Percentiles rank a stretch among this genome's conserved stretches.
Conservation (phyloP, 805 yeast species). For the Starmerella floricola region DNA sequence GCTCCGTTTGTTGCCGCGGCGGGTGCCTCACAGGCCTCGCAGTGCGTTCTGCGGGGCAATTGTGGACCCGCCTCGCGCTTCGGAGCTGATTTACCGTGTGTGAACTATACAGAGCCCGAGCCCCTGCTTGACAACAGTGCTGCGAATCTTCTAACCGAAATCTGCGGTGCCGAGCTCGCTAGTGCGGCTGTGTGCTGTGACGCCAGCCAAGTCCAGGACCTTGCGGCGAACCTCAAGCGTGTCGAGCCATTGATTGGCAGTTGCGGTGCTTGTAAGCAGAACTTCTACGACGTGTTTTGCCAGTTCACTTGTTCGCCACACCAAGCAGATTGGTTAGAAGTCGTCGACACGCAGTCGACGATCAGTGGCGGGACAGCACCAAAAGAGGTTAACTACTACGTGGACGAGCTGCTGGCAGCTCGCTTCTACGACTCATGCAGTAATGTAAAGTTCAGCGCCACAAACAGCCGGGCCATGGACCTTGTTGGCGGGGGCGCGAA, state of each 20-base stretch:
- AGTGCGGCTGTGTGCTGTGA: slow-evolving; percentile 57
- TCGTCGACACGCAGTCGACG: slow-evolving; percentile 42
- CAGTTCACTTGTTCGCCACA: slow-evolving; percentile 81
- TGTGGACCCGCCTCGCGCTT: slow-evolving; percentile 76
- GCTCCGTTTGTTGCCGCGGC: neutral
- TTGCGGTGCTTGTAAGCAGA: slow-evolving; percentile 85
- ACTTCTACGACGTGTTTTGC: slow-evolving; percentile 71
- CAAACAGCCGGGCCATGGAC: slow-evolving; percentile 95
- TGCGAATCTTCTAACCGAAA: slow-evolving; percentile 34
- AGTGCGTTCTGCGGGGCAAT: slow-evolving; percentile 28
- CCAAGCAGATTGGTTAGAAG: slow-evolving; percentile 62
- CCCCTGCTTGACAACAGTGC: slow-evolving; percentile 36
- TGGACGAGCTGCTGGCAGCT: slow-evolving; percentile 48
- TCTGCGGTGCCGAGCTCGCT: slow-evolving; percentile 59
- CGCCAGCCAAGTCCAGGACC: slow-evolving; percentile 39
- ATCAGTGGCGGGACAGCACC: slow-evolving; percentile 48
- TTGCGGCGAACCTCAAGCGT: slow-evolving; percentile 52
- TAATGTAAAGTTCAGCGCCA: slow-evolving; percentile 80
- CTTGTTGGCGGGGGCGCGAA: slow-evolving; percentile 94
- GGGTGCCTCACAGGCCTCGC: slow-evolving; percentile 1
- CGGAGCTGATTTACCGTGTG: slow-evolving; percentile 73
- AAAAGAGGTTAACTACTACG: slow-evolving; percentile 53
- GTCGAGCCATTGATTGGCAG: slow-evolving; percentile 75
- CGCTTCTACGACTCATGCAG: slow-evolving; percentile 73
- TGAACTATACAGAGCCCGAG: slow-evolving; percentile 41